A percentile compares a stretch with the other conserved stretches of the same genome.
phyloP scores from a whole-genome alignment of 176 grass and related monocot species.

The Paspalum vaginatum region DNA sequence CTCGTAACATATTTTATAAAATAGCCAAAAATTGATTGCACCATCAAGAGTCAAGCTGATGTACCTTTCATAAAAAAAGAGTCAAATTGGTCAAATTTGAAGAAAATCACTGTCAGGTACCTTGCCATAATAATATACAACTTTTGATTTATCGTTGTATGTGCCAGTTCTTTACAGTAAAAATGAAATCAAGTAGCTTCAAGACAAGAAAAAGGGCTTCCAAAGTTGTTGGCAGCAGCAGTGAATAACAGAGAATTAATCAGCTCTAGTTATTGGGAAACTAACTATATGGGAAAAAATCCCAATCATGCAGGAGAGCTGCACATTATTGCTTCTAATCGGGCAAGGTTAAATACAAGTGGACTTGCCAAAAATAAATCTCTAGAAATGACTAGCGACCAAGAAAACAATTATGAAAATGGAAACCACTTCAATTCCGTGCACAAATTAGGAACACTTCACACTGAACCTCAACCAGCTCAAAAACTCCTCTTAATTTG shows the following conservation, averaged over 20 bases:
- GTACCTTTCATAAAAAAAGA: neutral
- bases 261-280: neutral
- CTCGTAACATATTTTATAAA: neutral
- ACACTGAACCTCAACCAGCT: neutral
- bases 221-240: neutral
- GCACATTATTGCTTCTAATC: no score
- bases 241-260: constrained; percentile 1
- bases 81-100: neutral
- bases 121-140: neutral
- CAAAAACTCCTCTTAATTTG: neutral
- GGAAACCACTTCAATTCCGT: neutral
- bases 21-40: neutral
- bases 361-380: no score
- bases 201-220: constrained; percentile 11
- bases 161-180: constrained; percentile 4
- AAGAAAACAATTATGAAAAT: neutral
- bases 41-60: neutral
- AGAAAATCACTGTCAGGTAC: neutral
- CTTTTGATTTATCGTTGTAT: neutral
- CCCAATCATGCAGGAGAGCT: no score
- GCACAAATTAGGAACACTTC: neutral
- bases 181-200: neutral
- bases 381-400: no score
- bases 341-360: no score
- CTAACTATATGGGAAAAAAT: no score